These are phyloP conservation scores for Lichtheimia hyalospora DNA, from an alignment of 371 early-diverging fungal genomes.

Conservation along the genomic window DNA sequence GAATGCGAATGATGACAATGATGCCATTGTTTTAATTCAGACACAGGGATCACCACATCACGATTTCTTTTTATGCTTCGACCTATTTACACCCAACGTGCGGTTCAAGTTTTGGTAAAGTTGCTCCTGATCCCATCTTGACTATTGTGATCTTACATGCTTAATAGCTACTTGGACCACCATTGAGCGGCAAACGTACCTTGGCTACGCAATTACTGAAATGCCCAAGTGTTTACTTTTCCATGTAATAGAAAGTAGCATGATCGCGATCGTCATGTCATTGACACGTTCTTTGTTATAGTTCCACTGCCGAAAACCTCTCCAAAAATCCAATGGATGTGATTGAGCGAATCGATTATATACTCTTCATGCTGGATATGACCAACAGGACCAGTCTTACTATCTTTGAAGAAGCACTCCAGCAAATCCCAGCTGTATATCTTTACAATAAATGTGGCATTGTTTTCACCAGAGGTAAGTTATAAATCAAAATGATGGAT, in stretches of 20 bases:
- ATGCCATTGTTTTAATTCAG: no score
- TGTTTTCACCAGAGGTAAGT: slow-evolving; percentile 35
- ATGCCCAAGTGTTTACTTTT: slow-evolving; percentile 21
- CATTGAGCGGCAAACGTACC: slow-evolving; percentile 33
- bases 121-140: background rate
- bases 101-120: slow-evolving; percentile 32
- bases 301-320: slow-evolving; percentile 17
- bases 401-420: slow-evolving; percentile 10
- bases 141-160: background rate
- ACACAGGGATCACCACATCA: no score
- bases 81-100: slow-evolving; percentile 32
- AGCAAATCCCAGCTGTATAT: slow-evolving; percentile 15
- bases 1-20: no score
- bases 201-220: slow-evolving; percentile 26
- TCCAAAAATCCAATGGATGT: slow-evolving; percentile 2
- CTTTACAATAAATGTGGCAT: slow-evolving; percentile 22
- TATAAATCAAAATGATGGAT: background rate
- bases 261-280: background rate
- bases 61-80: slow-evolving; percentile 17
- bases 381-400: slow-evolving; percentile 21
- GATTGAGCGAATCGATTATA: slow-evolving; percentile 20
- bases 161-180: slow-evolving; percentile 33
- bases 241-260: slow-evolving; percentile 21
- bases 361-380: slow-evolving; percentile 34
- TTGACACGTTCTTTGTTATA: background rate